Evolutionary conservation across 345 rosid species (phyloP).

Genomic region (Euphorbia lathyris): DNA sequence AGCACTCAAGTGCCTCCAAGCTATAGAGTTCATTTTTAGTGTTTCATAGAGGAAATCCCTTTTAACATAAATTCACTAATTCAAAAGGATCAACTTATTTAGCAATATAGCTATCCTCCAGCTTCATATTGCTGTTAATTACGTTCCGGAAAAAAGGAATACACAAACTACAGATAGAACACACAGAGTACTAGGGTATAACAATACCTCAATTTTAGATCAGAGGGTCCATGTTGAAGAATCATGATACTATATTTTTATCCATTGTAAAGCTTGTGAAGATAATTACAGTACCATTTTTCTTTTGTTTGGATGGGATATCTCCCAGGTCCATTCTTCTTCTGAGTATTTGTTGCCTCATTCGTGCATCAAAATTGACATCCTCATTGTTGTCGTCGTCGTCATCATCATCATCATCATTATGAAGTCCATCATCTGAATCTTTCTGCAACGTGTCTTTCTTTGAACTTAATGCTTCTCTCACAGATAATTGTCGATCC

Average conservation of each 20-base stretch:
- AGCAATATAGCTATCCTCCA: not conserved
- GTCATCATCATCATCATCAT: slow-evolving; percentile 38
- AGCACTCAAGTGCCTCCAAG: not conserved
- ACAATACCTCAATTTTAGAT: not conserved
- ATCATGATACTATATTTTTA: not conserved
- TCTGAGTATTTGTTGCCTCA: slow-evolving; percentile 72
- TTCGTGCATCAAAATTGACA: slow-evolving; percentile 74
- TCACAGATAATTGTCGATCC: slow-evolving; percentile 65
- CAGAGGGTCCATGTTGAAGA: slow-evolving; percentile 6
- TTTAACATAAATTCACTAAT: not conserved
- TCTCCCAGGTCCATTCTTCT: slow-evolving; percentile 65
- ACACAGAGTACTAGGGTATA: not conserved
- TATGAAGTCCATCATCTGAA: slow-evolving; percentile 36
- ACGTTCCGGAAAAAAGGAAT: not conserved
- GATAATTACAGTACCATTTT: slow-evolving; percentile 39
- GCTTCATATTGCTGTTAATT: not conserved
- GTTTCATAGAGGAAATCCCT: slow-evolving; percentile 4
- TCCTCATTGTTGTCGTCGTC: slow-evolving; percentile 46
- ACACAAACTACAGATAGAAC: not conserved
- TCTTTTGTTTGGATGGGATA: slow-evolving; percentile 43
- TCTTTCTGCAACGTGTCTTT: slow-evolving; percentile 50
- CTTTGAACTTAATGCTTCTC: slow-evolving; percentile 74
- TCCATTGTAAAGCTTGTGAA: not conserved
- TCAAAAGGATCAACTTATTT: not conserved
- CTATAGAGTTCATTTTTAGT: not conserved